These are phyloP conservation scores for Xerocomellus dryophilus DNA, from an alignment of 768 basidiomycete species.

Conservation along the genomic window DNA sequence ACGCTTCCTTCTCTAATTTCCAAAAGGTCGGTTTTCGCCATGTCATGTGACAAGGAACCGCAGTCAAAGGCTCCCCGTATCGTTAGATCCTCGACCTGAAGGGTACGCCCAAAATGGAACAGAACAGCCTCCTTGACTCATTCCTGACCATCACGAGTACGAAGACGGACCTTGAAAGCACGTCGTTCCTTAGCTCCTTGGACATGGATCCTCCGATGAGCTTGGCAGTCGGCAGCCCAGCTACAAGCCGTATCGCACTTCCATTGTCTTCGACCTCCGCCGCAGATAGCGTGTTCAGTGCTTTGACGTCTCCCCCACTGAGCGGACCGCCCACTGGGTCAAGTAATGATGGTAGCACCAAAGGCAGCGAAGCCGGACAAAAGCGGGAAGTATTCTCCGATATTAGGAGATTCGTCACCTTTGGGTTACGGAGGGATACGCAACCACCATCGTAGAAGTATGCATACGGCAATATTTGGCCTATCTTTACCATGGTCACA, in stretches of 20 bases:
- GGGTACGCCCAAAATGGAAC: constrained; percentile 81
- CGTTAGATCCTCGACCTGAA: constrained; percentile 90
- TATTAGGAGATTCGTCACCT: constrained; percentile 83
- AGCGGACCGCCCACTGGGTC: constrained; percentile 64
- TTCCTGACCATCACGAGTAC: constrained; percentile 94
- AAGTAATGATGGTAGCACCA: constrained; percentile 42
- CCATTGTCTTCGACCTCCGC: constrained; percentile 37
- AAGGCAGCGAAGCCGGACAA: constrained; percentile 42
- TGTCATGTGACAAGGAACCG: background rate
- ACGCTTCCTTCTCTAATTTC: constrained; percentile 95
- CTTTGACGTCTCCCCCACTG: constrained; percentile 56
- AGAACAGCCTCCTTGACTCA: constrained; percentile 86
- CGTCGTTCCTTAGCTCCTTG: constrained; percentile 88
- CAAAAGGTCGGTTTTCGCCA: constrained; percentile 72
- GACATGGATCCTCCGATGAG: constrained; percentile 88
- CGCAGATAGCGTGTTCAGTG: constrained; percentile 56
- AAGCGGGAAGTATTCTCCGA: constrained; percentile 86
- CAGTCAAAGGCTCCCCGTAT: constrained; percentile 5
- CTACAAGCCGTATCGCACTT: constrained; percentile 58
- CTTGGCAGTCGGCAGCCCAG: constrained; percentile 62
- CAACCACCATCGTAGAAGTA: constrained; percentile 24
- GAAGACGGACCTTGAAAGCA: constrained; percentile 80
- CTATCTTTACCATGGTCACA: background rate
- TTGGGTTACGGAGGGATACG: constrained; percentile 77
- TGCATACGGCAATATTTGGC: background rate